Conservation (phyloP, 306 rosid genomes). For the Cucurbita ficifolia region DNA sequence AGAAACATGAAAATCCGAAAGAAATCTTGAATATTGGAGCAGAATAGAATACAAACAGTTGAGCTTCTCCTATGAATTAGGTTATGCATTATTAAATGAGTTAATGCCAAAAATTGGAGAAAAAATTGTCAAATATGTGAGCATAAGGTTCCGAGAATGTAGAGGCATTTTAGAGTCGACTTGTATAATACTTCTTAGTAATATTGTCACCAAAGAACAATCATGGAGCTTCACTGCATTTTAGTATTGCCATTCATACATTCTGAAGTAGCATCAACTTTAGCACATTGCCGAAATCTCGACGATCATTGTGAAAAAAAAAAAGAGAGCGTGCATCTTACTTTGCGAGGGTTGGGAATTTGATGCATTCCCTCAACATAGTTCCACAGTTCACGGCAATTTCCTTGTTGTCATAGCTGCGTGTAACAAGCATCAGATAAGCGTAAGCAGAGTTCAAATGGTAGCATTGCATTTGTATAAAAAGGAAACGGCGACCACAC, state of each 20-base stretch:
- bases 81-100: not conserved
- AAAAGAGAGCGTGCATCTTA: conserved; percentile 21
- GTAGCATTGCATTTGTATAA: not conserved
- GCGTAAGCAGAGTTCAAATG: not conserved
- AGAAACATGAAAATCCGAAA: not conserved
- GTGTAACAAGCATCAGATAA: not conserved
- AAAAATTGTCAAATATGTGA: not conserved
- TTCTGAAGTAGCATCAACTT: not conserved
- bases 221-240: not conserved
- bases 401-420: conserved; percentile 95
- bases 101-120: not conserved
- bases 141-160: not conserved
- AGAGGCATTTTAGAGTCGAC: not conserved
- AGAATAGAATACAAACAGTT: not conserved
- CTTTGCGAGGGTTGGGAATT: conserved; percentile 72
- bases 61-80: not conserved
- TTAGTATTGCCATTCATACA: not conserved
- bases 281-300: conserved; percentile 7
- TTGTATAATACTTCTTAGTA: not conserved
- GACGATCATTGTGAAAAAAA: not conserved
- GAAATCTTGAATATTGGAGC: not conserved
- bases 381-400: conserved; percentile 78
- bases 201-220: not conserved
- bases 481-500: not conserved
- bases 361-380: conserved; percentile 96